A percentile compares a stretch with the other conserved stretches of the same genome.
phyloP scores from a whole-genome alignment of 352 stramenopile species.

The Phytophthora pistaciae region DNA sequence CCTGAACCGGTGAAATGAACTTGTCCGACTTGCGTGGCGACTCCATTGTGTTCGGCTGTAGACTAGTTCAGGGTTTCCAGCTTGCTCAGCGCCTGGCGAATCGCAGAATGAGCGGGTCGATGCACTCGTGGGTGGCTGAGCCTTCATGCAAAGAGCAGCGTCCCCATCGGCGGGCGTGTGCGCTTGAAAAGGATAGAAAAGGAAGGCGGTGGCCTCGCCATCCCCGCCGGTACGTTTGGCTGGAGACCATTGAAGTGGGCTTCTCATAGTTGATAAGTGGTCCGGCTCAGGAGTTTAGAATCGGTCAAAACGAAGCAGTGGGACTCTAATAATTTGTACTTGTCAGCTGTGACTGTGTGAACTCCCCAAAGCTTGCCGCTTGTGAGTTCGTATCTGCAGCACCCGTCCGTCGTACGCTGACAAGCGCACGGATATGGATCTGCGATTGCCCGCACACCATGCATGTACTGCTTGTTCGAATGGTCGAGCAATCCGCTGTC shows the following conservation, averaged over 20 bases:
- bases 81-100: constrained; percentile 21
- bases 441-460: not conserved
- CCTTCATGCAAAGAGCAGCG: not conserved
- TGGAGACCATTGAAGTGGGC: not conserved
- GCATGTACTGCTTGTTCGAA: not conserved
- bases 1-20: constrained; percentile 36
- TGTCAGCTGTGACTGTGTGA: too few relatives aligned
- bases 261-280: not conserved
- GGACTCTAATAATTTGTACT: not conserved
- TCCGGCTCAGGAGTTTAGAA: constrained; percentile 30
- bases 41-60: constrained; percentile 18
- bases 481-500: not conserved
- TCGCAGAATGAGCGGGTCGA: constrained; percentile 24
- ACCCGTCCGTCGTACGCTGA: not conserved
- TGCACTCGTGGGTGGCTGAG: not conserved
- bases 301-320: constrained; percentile 7
- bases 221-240: not conserved
- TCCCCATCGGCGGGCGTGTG: not conserved
- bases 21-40: constrained; percentile 51
- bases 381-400: too few relatives aligned
- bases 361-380: too few relatives aligned
- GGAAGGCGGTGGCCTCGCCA: constrained; percentile 9
- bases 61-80: not conserved
- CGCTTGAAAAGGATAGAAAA: constrained; percentile 14
- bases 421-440: not conserved